Conservation (phyloP, 2,329 filamentous ascomycete genomes). For the Diaporthe batatas region DNA sequence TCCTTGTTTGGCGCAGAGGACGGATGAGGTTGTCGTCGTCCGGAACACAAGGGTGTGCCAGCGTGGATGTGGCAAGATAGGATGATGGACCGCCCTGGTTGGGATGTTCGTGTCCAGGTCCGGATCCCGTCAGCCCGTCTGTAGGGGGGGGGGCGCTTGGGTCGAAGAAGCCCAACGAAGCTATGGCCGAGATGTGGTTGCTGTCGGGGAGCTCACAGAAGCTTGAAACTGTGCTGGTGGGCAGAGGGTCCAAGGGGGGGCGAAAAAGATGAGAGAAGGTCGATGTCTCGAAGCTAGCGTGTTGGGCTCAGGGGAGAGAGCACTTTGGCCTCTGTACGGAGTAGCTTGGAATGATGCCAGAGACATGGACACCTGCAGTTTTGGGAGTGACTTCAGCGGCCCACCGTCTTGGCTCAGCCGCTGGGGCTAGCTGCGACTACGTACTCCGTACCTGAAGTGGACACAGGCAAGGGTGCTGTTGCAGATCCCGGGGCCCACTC, state of each 20-base stretch:
- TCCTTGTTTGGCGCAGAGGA: constrained; percentile 24
- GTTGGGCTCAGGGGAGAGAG: constrained; percentile 32
- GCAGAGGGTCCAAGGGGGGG: not conserved
- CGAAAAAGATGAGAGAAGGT: not conserved
- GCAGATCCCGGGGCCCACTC: constrained; percentile 26
- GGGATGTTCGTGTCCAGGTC: constrained; percentile 10
- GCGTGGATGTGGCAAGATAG: not conserved
- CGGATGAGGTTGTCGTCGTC: constrained; percentile 5
- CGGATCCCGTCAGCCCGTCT: not conserved
- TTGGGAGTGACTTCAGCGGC: constrained; percentile 31
- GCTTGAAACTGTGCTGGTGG: constrained; percentile 18
- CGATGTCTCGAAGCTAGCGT: constrained; percentile 19
- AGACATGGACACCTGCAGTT: constrained; percentile 28
- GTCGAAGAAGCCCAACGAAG: not conserved
- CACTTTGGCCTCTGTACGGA: constrained; percentile 1
- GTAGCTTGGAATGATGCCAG: constrained; percentile 24
- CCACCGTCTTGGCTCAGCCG: constrained; percentile 32
- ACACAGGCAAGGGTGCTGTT: constrained; percentile 6
- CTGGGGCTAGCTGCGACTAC: constrained; percentile 10
- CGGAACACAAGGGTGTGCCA: constrained; percentile 3
- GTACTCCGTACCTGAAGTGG: constrained; percentile 5
- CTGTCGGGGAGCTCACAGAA: not conserved
- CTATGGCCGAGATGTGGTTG: not conserved
- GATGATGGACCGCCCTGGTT: not conserved
- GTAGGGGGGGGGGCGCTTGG: not conserved